These are phyloP conservation scores for Populus nigra DNA, from an alignment of 345 rosid genomes.

Conservation along the genomic window DNA sequence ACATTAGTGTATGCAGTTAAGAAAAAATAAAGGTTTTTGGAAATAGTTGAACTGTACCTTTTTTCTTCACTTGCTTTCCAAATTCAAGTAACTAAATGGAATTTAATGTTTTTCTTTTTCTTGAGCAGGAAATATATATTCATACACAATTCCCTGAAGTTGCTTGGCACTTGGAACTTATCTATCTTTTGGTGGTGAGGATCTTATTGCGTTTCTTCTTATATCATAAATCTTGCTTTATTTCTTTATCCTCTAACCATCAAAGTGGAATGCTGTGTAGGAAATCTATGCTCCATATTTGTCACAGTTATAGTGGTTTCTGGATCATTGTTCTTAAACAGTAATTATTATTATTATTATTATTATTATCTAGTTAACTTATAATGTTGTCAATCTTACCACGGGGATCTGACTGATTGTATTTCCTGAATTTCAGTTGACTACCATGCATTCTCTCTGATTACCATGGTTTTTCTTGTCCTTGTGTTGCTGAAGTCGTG, in stretches of 20 bases:
- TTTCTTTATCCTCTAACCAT: background rate
- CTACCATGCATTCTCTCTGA: conserved; percentile 2
- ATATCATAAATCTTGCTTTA: background rate
- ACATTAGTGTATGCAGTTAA: background rate
- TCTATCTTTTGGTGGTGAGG: conserved; percentile 38
- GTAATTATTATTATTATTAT: conserved; percentile 16
- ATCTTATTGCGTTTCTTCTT: background rate
- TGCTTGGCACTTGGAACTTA: conserved; percentile 22
- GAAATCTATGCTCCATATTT: conserved; percentile 30
- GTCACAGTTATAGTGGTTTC: conserved; percentile 16
- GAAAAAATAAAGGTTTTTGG: background rate
- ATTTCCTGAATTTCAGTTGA: conserved; percentile 28
- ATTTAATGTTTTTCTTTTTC: background rate
- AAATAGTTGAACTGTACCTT: background rate
- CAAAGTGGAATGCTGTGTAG: conserved; percentile 20
- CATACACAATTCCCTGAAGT: conserved; percentile 57
- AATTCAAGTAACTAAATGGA: background rate
- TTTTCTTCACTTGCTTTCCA: background rate
- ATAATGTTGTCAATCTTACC: background rate
- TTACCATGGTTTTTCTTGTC: conserved; percentile 20
- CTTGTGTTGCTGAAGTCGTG: conserved; percentile 28
- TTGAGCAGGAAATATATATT: conserved; percentile 57
- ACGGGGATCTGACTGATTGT: conserved; percentile 6
- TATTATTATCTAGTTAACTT: background rate
- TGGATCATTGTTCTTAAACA: conserved; percentile 17